Percentiles rank a stretch among this genome's conserved stretches.
phyloP scores from a whole-genome alignment of 805 yeast genomes.

The Torulaspora gathmanii region DNA sequence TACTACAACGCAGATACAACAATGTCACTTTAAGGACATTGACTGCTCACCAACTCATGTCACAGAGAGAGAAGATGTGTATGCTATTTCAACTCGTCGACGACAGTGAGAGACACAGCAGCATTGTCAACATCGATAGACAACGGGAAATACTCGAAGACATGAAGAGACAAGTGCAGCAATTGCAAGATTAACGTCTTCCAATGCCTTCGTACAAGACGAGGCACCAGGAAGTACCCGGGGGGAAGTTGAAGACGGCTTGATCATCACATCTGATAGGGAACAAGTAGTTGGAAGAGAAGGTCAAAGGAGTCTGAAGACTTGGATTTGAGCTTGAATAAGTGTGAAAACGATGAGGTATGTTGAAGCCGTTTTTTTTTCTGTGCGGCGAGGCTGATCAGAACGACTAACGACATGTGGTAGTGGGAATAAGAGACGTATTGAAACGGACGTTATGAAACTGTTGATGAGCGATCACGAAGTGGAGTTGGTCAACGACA shows the following conservation, averaged over 20 bases:
- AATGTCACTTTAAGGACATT: constrained; percentile 30
- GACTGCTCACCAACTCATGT: constrained; percentile 30
- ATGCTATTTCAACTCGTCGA: constrained; percentile 31
- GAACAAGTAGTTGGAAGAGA: not conserved
- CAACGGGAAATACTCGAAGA: constrained; percentile 17
- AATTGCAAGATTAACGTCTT: constrained; percentile 3
- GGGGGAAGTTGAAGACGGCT: constrained; percentile 1
- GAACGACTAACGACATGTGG: constrained; percentile 3
- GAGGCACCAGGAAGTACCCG: not conserved
- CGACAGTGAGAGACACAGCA: constrained; percentile 18
- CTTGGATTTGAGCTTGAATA: not conserved
- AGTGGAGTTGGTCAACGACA: constrained; percentile 76
- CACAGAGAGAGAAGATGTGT: constrained; percentile 29
- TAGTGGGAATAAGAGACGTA: constrained; percentile 41
- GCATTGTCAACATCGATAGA: constrained; percentile 14
- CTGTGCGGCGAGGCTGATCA: not conserved
- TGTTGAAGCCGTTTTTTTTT: constrained; percentile 4
- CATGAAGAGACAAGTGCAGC: constrained; percentile 15
- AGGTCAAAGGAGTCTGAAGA: too few species aligned
- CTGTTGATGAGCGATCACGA: constrained; percentile 89
- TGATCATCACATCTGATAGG: not conserved
- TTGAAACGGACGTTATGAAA: constrained; percentile 95
- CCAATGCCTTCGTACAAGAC: constrained; percentile 1
- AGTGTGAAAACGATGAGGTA: constrained; percentile 13
- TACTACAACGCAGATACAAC: constrained; percentile 14